Conservation (phyloP, 306 rosid species). For the Macrotyloma uniflorum region DNA sequence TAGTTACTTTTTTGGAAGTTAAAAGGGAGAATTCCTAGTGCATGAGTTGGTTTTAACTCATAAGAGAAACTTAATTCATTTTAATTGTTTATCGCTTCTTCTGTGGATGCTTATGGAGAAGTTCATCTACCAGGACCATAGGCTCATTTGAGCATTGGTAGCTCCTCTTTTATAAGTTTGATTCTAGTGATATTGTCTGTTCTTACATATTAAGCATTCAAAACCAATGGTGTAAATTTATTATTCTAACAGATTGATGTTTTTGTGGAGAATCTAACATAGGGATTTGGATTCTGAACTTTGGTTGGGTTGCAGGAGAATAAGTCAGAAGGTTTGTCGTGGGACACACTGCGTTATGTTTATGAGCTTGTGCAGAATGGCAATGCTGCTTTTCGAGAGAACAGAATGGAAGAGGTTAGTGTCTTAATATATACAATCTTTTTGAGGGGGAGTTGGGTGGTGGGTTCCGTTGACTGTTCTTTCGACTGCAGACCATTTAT, state of each 20-base stretch:
- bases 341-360: constrained; percentile 62
- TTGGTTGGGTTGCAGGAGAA: constrained; percentile 63
- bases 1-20: background rate
- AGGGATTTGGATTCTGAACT: constrained; percentile 29
- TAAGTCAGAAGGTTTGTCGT: constrained; percentile 54
- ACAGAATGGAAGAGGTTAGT: constrained; percentile 72
- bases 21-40: background rate
- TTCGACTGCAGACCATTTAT: background rate
- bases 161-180: background rate
- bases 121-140: background rate
- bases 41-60: background rate
- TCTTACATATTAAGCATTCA: too few relatives aligned
- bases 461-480: constrained; percentile 25
- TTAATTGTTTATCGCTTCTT: background rate
- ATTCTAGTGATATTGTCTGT: background rate
- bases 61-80: background rate
- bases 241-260: constrained; percentile 7
- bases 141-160: background rate
- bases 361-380: constrained; percentile 74
- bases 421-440: background rate
- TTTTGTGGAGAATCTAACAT: constrained; percentile 11
- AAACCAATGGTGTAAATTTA: background rate
- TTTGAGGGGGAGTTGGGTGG: background rate
- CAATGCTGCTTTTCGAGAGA: constrained; percentile 68
- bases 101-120: background rate